Base-by-base conservation (phyloP, 768 basidiomycete species). In the Boletus coccyginus region DNA sequence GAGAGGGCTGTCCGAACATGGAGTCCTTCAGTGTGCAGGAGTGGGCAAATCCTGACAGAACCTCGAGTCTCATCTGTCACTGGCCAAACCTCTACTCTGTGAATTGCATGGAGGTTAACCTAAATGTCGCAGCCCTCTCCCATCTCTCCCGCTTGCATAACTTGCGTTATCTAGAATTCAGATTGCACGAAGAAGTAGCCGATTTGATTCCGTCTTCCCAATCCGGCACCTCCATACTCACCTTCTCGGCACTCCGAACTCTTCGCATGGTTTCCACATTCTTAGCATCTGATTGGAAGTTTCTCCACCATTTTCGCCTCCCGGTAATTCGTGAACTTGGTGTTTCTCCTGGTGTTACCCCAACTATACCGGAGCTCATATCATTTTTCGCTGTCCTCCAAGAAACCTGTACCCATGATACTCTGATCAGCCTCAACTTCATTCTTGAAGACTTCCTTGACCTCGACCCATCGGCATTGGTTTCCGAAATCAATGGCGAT, bases 71-170 rank as follows among this genome's bases (percentile, higher is more conserved):
- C 21, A n/a, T 62, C 16, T 44, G 56, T 21, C 17, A 12, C 21
- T 62, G 61, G 61, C 10, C 21, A 49, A 54, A 54, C 31, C 46
- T 62, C 24, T 3, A 21, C 32, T 31, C 24, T 12, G 50, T 55
- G 17, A 1, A 5, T 17, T 62, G 55, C 46, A 5, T 5, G 14
- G 9, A 9, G 0, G n/a, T 42, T 9, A 24, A 7, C 7, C 29
- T 53, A 12, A 44, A 41, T 9, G 2, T 42, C 5, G 29, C 40
- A 17, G 40, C 42, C 6, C 38, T 62, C 42, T 19, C 12, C 9
- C 52, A 62, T 39, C 52, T 62, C 7, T 54, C 60, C 13, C 17
- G 17, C 5, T 29, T 53, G 40, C 40, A 10, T 5, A 35, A 36
- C 19, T 13, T 57, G 49, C 21, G 7, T 5, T 13, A 6, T 14